Evolutionary conservation across 768 basidiomycete genomes (phyloP), one percentile per base, ranked within the genome.

Genomic region (Boletellus emodensis): DNA sequence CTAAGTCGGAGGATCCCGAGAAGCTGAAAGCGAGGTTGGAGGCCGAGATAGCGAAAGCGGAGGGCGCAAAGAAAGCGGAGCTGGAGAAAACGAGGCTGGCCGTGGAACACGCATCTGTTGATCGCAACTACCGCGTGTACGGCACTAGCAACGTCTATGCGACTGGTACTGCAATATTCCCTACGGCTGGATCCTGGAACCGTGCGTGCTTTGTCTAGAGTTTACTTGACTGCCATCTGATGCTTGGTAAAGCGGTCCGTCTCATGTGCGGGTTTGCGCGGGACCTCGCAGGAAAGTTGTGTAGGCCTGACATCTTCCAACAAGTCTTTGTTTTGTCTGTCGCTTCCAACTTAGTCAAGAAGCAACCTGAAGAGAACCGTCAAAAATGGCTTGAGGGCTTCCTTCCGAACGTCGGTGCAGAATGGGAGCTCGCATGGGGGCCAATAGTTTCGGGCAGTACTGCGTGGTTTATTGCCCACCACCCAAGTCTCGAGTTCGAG

Each of bases 141-240:
- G 59, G 59, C 11, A 45, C 46, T 18, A 35, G 44, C 30, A 60
- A 60, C 17, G 59, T 61, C 22, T 60, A 61, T 13, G 59, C 46
- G 4, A 60, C 59, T 7, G 59, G 59, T 24, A 30, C 40, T 22
- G 48, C 59, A 4, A 42, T 60, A 10, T 61, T 61, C 46, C 59
- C 54, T 9, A 48, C 56, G 2, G 28, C 59, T 30, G 51, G 50
- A 37, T 52, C 55, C 28, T 61, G 58, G 59, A 55, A 55, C 20
- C 51, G 51, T 60, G 20, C 18, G 55, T 57, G 30, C n/a, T 7
- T 14, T 17, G 36, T 15, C 6, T 22, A 15, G n/a, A 14, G 4
- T 13, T 22, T 9, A 28, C 13, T 37, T 37, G n/a, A 18, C 7
- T 15, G n/a, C 8, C 11, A 30, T 7, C 38, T 54, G 44, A 51